phyloP scores from a whole-genome alignment of 2,329 filamentous ascomycete species.

The Fusarium duplospermum region DNA sequence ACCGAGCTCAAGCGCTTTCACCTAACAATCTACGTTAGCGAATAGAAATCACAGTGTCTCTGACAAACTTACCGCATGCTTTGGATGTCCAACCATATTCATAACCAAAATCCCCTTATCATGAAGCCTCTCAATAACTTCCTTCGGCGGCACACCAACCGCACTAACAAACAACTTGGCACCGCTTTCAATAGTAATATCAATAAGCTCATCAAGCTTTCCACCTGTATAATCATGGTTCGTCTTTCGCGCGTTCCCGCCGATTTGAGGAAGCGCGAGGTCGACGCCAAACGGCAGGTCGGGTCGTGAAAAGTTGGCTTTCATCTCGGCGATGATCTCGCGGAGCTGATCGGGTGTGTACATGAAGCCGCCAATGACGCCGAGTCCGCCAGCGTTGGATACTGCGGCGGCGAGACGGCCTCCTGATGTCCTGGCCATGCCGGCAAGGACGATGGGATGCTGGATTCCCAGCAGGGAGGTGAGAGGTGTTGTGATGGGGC shows the following conservation, averaged over 20 bases:
- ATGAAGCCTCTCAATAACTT: slow-evolving; percentile 82
- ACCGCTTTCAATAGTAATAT: slow-evolving; percentile 86
- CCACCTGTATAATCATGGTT: slow-evolving; percentile 97
- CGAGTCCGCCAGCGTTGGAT: slow-evolving; percentile 87
- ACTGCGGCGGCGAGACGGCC: slow-evolving; percentile 85
- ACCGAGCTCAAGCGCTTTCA: slow-evolving; percentile 84
- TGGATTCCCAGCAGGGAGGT: slow-evolving; percentile 83
- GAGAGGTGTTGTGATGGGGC: slow-evolving; percentile 79
- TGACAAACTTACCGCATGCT: slow-evolving; percentile 72
- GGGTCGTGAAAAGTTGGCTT: slow-evolving; percentile 74
- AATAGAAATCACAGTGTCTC: background rate
- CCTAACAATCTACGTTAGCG: slow-evolving; percentile 27
- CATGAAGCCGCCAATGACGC: slow-evolving; percentile 77
- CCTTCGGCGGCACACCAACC: slow-evolving; percentile 83
- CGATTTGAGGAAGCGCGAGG: slow-evolving; percentile 89
- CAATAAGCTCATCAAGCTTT: slow-evolving; percentile 86
- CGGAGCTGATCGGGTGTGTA: slow-evolving; percentile 81
- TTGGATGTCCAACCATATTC: slow-evolving; percentile 97
- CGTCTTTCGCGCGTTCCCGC: slow-evolving; percentile 84
- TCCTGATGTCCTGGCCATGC: slow-evolving; percentile 89
- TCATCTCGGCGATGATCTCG: slow-evolving; percentile 86
- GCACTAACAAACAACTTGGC: slow-evolving; percentile 88
- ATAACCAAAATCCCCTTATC: slow-evolving; percentile 85
- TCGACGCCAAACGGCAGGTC: slow-evolving; percentile 90
- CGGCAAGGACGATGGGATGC: slow-evolving; percentile 91